Conservation (phyloP, 768 basidiomycete species). For the Lactarius psammicola region DNA sequence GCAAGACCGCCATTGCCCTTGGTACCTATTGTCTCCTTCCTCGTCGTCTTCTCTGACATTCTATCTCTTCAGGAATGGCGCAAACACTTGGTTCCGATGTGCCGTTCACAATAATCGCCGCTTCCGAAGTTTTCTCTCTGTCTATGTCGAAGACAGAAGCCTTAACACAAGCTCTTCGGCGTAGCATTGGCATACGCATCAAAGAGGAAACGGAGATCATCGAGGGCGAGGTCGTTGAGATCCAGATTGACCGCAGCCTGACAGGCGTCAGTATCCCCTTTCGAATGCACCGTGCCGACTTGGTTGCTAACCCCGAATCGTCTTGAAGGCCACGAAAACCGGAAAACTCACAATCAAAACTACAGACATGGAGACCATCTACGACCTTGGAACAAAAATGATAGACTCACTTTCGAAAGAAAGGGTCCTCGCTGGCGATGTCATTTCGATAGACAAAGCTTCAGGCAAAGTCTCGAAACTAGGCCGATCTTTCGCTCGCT, state of each 20-base stretch:
- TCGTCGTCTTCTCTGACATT: background rate
- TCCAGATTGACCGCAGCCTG: slow-evolving; percentile 94
- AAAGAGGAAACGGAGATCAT: slow-evolving; percentile 98
- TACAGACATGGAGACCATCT: slow-evolving; percentile 99
- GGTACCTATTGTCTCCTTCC: slow-evolving; percentile 48
- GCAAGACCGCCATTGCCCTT: slow-evolving; percentile 97
- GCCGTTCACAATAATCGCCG: slow-evolving; percentile 97
- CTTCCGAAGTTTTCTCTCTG: slow-evolving; percentile 95
- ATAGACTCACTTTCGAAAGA: slow-evolving; percentile 97
- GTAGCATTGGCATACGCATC: slow-evolving; percentile 96
- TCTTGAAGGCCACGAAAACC: slow-evolving; percentile 85
- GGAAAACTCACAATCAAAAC: slow-evolving; percentile 97
- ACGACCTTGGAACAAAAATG: slow-evolving; percentile 99
- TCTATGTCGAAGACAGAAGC: slow-evolving; percentile 99
- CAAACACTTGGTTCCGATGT: slow-evolving; percentile 93
- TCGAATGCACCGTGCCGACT: background rate
- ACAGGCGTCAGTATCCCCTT: slow-evolving; percentile 69
- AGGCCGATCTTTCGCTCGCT: slow-evolving; percentile 94
- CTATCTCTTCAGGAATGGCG: slow-evolving; percentile 74
- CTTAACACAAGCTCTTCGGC: slow-evolving; percentile 91
- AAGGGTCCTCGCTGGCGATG: slow-evolving; percentile 92
- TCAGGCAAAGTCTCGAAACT: slow-evolving; percentile 96
- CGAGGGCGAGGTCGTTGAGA: slow-evolving; percentile 97
- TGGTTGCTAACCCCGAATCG: background rate
- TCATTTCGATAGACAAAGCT: slow-evolving; percentile 96